These are phyloP conservation scores for Malassezia equina DNA, from an alignment of 1,284 basidiomycete species.

Conservation along the genomic window DNA sequence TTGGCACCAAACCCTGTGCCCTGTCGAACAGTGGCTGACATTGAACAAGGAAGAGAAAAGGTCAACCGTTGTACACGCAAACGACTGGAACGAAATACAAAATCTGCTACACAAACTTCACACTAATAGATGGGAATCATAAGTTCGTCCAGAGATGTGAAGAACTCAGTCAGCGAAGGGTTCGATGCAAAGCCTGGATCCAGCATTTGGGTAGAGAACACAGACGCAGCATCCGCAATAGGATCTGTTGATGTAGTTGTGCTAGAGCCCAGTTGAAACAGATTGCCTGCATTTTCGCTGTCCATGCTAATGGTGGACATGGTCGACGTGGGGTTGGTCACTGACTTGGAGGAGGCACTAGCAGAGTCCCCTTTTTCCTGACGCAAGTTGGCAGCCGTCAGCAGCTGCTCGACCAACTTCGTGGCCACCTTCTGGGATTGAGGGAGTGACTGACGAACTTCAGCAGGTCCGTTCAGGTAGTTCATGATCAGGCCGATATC, in stretches of 20 bases:
- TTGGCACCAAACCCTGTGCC: neutral
- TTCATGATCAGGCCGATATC: constrained; percentile 15
- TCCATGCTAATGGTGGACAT: constrained; percentile 9
- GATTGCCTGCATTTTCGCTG: neutral
- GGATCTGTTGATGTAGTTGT: constrained; percentile 2
- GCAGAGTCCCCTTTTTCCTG: neutral
- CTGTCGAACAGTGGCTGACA: neutral
- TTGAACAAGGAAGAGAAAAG: neutral
- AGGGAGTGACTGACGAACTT: neutral
- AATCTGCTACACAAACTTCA: neutral
- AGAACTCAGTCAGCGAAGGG: constrained; percentile 5
- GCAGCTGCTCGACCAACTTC: constrained; percentile 8
- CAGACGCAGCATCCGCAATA: constrained; percentile 4
- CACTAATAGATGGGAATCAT: constrained; percentile 15
- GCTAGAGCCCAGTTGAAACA: constrained; percentile 8
- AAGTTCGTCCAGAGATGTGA: constrained; percentile 15
- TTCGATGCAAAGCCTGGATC: constrained; percentile 6
- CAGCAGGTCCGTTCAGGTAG: constrained; percentile 5
- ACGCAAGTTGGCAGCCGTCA: neutral
- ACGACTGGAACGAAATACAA: constrained; percentile 8
- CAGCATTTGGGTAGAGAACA: constrained; percentile 9
- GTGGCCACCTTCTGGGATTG: constrained; percentile 15
- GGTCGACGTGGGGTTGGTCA: neutral
- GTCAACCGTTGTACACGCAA: neutral
- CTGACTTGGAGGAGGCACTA: neutral